Conservation (phyloP, 2,329 filamentous ascomycete genomes). For the Fusarium sp. region DNA sequence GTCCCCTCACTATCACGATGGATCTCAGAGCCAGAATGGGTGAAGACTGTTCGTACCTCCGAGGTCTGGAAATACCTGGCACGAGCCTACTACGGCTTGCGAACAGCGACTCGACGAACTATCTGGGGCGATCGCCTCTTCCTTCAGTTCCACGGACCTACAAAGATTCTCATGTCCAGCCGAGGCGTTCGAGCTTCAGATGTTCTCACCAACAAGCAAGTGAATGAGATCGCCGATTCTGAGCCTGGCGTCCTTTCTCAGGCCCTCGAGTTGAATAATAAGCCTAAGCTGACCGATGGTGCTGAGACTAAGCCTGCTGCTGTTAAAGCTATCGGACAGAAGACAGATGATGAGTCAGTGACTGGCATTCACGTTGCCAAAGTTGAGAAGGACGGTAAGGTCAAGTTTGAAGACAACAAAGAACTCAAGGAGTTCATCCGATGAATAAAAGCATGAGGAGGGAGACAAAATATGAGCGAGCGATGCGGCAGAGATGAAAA, state of each 20-base stretch:
- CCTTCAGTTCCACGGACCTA: slow-evolving; percentile 87
- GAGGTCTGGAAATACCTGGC: slow-evolving; percentile 77
- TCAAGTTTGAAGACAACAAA: slow-evolving; percentile 71
- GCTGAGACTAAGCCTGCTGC: slow-evolving; percentile 42
- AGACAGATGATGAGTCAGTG: slow-evolving; percentile 51
- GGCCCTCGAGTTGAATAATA: slow-evolving; percentile 62
- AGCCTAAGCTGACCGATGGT: slow-evolving; percentile 47
- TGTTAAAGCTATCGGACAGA: slow-evolving; percentile 32
- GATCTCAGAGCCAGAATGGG: slow-evolving; percentile 77
- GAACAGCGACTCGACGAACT: slow-evolving; percentile 81
- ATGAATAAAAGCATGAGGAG: slow-evolving; percentile 40
- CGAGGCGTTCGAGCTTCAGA: slow-evolving; percentile 84
- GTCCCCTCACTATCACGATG: slow-evolving; percentile 75
- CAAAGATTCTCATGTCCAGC: slow-evolving; percentile 87
- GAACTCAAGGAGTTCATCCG: slow-evolving; percentile 67
- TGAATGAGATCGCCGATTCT: slow-evolving; percentile 90
- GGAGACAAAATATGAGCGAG: slow-evolving; percentile 10
- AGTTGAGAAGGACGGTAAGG: slow-evolving; percentile 71
- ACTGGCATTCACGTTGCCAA: slow-evolving; percentile 67
- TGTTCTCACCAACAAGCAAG: slow-evolving; percentile 78
- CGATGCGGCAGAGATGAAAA: slow-evolving; percentile 15
- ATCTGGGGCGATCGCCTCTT: slow-evolving; percentile 97
- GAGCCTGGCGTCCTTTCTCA: slow-evolving; percentile 77
- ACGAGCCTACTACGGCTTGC: slow-evolving; percentile 72
- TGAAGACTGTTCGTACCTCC: slow-evolving; percentile 77